Evolutionary conservation across 1,284 basidiomycete genomes (phyloP).

Genomic region (Ceratobasidium sp.): DNA sequence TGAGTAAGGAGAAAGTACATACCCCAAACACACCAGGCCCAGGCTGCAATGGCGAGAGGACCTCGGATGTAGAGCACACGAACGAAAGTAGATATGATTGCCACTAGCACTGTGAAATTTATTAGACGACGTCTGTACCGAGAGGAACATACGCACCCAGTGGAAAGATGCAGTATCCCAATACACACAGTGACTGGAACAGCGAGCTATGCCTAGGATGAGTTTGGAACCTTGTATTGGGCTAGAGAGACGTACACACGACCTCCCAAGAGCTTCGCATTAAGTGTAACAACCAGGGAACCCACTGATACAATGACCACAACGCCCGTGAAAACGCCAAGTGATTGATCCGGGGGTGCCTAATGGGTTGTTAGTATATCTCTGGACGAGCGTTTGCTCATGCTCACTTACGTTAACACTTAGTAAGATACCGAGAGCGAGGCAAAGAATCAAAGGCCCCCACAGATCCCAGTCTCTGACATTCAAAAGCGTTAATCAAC

Average conservation of each 20-base stretch:
- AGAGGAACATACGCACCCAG: constrained; percentile 26
- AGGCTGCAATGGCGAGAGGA: constrained; percentile 85
- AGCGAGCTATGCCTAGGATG: constrained; percentile 76
- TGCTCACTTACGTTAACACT: constrained; percentile 80
- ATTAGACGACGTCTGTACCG: background rate
- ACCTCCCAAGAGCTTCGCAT: constrained; percentile 96
- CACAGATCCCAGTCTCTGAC: constrained; percentile 95
- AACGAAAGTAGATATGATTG: constrained; percentile 88
- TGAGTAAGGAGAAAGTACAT: constrained; percentile 53
- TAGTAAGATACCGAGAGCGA: constrained; percentile 87
- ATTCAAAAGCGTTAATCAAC: background rate
- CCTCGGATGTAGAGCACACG: constrained; percentile 87
- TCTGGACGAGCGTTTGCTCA: constrained; percentile 32
- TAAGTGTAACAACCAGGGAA: constrained; percentile 89
- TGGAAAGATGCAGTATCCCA: constrained; percentile 63
- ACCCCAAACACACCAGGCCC: constrained; percentile 98
- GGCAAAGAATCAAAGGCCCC: constrained; percentile 91
- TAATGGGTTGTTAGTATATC: too few relatives aligned
- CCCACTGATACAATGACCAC: constrained; percentile 92
- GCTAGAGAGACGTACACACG: constrained; percentile 75
- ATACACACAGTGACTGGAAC: constrained; percentile 93
- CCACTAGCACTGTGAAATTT: constrained; percentile 70
- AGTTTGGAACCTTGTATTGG: background rate
- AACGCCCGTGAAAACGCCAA: constrained; percentile 92
- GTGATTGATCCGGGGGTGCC: constrained; percentile 86